These are phyloP conservation scores for Candida caryicola DNA, from an alignment of 805 yeast genomes.

Conservation along the genomic window DNA sequence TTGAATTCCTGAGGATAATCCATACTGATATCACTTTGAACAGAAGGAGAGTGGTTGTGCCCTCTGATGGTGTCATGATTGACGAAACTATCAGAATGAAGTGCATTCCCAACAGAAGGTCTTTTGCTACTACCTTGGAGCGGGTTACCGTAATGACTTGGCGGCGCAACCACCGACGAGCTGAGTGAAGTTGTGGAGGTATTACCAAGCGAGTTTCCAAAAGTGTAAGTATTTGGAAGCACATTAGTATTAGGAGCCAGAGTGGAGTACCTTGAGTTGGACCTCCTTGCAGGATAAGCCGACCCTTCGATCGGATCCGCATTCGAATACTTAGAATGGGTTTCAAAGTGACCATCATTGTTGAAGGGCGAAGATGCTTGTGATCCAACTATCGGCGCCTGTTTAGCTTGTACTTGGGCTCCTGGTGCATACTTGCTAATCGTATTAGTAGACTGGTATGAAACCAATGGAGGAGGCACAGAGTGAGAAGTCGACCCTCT, in stretches of 20 bases:
- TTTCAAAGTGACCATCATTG: conserved; percentile 1
- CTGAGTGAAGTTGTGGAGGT: conserved; percentile 19
- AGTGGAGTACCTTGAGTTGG: conserved; percentile 5
- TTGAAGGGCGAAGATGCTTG: neutral
- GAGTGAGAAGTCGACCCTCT: conserved; percentile 3
- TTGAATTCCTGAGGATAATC: conserved; percentile 30
- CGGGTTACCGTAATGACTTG: conserved; percentile 3
- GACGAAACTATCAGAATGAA: conserved; percentile 18
- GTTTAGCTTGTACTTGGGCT: conserved; percentile 2
- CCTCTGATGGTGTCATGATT: conserved; percentile 11
- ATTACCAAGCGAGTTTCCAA: conserved; percentile 11
- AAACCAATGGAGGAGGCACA: conserved; percentile 5
- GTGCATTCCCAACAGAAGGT: conserved; percentile 20
- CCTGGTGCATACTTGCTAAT: conserved; percentile 6
- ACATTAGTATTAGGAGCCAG: neutral
- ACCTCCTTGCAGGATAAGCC: conserved; percentile 8
- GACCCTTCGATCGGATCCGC: conserved; percentile 2
- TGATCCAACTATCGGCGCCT: neutral
- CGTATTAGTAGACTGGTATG: conserved; percentile 6
- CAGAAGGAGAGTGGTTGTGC: conserved; percentile 26
- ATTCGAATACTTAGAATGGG: conserved; percentile 8
- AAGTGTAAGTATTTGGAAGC: neutral
- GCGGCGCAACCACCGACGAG: conserved; percentile 8
- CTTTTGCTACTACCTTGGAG: conserved; percentile 14
- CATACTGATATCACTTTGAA: conserved; percentile 32